A percentile compares a stretch with the other conserved stretches of the same genome.
Conservation (phyloP, 2,329 filamentous ascomycete species). For the Sporothrix humicola region DNA sequence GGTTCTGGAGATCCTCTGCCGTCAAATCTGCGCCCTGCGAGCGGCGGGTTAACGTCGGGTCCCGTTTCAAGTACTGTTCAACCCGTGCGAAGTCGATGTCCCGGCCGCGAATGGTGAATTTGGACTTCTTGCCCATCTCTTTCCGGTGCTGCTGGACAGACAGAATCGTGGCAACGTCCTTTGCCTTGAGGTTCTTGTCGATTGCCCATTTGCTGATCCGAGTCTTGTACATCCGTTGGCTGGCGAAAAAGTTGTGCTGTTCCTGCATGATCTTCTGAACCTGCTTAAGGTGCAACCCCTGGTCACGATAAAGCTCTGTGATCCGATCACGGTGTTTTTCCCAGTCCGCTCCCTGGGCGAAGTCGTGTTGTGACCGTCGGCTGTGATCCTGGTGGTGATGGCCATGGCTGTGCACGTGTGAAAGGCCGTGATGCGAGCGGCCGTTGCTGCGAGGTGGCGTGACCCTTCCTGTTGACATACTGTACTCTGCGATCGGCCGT, state of each 20-base stretch:
- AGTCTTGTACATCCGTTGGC: conserved; percentile 46
- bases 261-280: conserved; percentile 42
- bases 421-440: background rate
- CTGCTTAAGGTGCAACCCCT: conserved; percentile 41
- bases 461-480: background rate
- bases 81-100: conserved; percentile 42
- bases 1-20: conserved; percentile 35
- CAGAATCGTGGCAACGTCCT: conserved; percentile 42
- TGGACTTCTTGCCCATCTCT: conserved; percentile 40
- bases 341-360: conserved; percentile 41
- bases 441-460: conserved; percentile 1
- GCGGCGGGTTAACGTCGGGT: conserved; percentile 37
- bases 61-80: conserved; percentile 43
- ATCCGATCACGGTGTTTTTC: conserved; percentile 41
- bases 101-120: conserved; percentile 41
- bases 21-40: conserved; percentile 35
- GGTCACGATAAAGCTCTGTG: conserved; percentile 42
- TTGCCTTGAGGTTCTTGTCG: conserved; percentile 44
- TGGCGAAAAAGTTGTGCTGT: conserved; percentile 41
- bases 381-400: background rate
- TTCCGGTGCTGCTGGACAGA: conserved; percentile 41
- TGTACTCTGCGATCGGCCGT: background rate
- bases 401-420: background rate
- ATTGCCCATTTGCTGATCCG: conserved; percentile 46
- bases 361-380: conserved; percentile 33